Percentiles rank a stretch among this genome's conserved stretches.
Conservation (phyloP, 1,284 basidiomycete genomes). For the Pseudomicrostroma phylloplanum region DNA sequence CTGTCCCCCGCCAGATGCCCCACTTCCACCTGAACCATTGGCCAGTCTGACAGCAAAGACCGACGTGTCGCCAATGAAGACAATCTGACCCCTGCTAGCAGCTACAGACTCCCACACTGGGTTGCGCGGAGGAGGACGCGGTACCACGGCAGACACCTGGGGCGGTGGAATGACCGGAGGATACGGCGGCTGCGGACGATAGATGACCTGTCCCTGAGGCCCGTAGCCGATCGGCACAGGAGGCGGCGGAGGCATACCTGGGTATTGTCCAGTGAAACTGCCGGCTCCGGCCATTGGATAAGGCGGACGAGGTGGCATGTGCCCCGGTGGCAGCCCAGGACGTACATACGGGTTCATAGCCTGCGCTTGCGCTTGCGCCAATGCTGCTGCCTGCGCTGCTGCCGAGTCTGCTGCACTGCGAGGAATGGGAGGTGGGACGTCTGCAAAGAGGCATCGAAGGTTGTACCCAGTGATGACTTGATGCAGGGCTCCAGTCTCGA, state of each 20-base stretch:
- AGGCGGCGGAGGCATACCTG: not conserved
- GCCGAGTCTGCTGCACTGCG: slow-evolving; percentile 7
- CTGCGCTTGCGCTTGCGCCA: not conserved
- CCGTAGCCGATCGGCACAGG: slow-evolving; percentile 1
- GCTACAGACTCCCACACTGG: slow-evolving; percentile 44
- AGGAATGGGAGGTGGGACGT: slow-evolving; percentile 72
- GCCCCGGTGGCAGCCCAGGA: not conserved
- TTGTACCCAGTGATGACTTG: slow-evolving; percentile 75
- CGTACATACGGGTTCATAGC: not conserved
- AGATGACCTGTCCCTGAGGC: not conserved
- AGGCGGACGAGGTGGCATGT: not conserved
- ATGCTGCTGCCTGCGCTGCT: not conserved
- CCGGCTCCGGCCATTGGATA: not conserved
- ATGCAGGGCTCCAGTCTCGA: slow-evolving; percentile 82
- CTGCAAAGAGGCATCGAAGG: slow-evolving; percentile 76
- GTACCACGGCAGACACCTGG: slow-evolving; percentile 14
- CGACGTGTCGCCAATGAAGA: slow-evolving; percentile 45
- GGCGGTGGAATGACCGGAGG: slow-evolving; percentile 1
- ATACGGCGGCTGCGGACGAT: slow-evolving; percentile 9
- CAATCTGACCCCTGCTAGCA: slow-evolving; percentile 43
- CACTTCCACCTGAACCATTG: not conserved
- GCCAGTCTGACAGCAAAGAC: slow-evolving; percentile 36
- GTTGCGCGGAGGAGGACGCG: slow-evolving; percentile 28
- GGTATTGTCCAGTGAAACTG: not conserved
- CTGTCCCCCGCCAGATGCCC: not conserved